Evolutionary conservation across 805 yeast genomes (phyloP).

Genomic region (Monosporozyma solicola): DNA sequence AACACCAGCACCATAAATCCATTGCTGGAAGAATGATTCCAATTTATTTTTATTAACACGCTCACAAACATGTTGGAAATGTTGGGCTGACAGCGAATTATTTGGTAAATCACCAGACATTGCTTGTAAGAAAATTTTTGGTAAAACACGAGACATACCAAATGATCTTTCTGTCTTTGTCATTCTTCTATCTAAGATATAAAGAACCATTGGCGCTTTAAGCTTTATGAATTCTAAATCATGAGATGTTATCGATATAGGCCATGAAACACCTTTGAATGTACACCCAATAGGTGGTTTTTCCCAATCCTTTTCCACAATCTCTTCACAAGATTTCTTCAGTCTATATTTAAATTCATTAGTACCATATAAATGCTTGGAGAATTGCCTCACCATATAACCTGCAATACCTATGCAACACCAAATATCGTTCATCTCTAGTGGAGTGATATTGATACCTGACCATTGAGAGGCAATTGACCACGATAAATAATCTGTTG

Average conservation of each 20-base stretch:
- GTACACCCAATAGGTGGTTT: slow-evolving; percentile 76
- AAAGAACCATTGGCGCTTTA: slow-evolving; percentile 80
- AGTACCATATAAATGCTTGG: slow-evolving; percentile 64
- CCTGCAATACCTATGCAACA: slow-evolving; percentile 76
- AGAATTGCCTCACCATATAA: slow-evolving; percentile 70
- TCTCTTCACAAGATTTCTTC: slow-evolving; percentile 51
- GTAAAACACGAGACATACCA: slow-evolving; percentile 84
- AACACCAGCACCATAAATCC: slow-evolving; percentile 85
- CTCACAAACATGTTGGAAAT: slow-evolving; percentile 91
- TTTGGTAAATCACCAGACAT: slow-evolving; percentile 88
- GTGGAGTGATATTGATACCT: slow-evolving; percentile 83
- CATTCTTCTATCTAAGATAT: slow-evolving; percentile 83
- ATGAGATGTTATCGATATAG: slow-evolving; percentile 19
- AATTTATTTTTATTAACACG: slow-evolving; percentile 81
- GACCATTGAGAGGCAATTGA: slow-evolving; percentile 87
- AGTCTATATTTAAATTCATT: slow-evolving; percentile 73
- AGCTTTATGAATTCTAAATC: slow-evolving; percentile 64
- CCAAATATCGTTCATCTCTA: slow-evolving; percentile 76
- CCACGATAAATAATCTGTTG: slow-evolving; percentile 59
- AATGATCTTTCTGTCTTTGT: slow-evolving; percentile 92
- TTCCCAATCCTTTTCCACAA: slow-evolving; percentile 69
- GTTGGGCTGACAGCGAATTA: slow-evolving; percentile 68
- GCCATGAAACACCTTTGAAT: slow-evolving; percentile 26
- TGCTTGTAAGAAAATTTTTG: slow-evolving; percentile 84
- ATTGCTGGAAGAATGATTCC: slow-evolving; percentile 79